These are phyloP conservation scores for Solioccasus polychromus DNA, from an alignment of 768 basidiomycete genomes.

Conservation along the genomic window DNA sequence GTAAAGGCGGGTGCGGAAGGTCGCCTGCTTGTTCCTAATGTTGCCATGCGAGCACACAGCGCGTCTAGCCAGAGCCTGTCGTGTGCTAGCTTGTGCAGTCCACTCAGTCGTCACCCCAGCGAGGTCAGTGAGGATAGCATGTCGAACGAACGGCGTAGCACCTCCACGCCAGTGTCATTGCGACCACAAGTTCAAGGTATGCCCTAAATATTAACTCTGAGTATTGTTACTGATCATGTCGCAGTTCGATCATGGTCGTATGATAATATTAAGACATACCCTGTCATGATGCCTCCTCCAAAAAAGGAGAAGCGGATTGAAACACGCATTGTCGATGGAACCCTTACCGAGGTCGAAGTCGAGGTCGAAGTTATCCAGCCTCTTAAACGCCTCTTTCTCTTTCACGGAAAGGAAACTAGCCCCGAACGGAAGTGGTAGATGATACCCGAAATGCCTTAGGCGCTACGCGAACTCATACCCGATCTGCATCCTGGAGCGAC, in stretches of 20 bases:
- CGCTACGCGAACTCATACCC: constrained; percentile 27
- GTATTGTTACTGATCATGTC: constrained; percentile 7
- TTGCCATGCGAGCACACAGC: constrained; percentile 34
- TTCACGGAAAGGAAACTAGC: constrained; percentile 45
- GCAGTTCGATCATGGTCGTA: constrained; percentile 75
- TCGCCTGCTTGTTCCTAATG: constrained; percentile 54
- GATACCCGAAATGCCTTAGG: constrained; percentile 8
- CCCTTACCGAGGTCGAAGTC: constrained; percentile 50
- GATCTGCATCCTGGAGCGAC: constrained; percentile 23
- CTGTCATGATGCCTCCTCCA: constrained; percentile 47
- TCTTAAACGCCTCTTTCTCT: constrained; percentile 68
- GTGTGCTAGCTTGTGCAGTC: constrained; percentile 32
- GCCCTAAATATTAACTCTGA: constrained; percentile 15
- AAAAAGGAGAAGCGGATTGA: constrained; percentile 52
- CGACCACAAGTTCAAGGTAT: constrained; percentile 55
- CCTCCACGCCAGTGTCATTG: constrained; percentile 21
- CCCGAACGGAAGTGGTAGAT: constrained; percentile 28
- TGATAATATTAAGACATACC: constrained; percentile 68
- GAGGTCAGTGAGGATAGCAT: constrained; percentile 37
- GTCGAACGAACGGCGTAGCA: constrained; percentile 25
- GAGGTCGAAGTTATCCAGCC: constrained; percentile 54
- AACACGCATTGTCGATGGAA: constrained; percentile 46
- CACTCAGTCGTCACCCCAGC: constrained; percentile 40
- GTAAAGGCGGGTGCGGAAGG: constrained; percentile 62
- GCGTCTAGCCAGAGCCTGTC: constrained; percentile 33